These are phyloP conservation scores for Crataegus laevigata DNA, from an alignment of 306 rosid species.

Conservation along the genomic window DNA sequence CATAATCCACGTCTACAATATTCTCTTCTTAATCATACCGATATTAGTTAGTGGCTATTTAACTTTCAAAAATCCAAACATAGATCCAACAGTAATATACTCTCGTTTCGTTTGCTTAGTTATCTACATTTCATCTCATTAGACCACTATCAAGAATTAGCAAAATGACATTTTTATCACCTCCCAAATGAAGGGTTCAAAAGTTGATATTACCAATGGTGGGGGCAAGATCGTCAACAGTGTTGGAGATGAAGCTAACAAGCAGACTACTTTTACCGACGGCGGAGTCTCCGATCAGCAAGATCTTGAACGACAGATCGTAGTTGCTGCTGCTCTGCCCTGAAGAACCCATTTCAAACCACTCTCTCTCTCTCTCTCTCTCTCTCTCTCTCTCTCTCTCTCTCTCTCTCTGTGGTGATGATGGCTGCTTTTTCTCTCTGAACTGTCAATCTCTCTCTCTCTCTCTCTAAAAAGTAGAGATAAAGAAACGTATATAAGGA, in stretches of 20 bases:
- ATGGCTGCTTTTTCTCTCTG: conserved; percentile 14
- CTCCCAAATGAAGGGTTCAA: not conserved
- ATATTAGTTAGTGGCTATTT: no score
- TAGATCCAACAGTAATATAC: conserved; percentile 21
- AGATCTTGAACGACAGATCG: conserved; percentile 93
- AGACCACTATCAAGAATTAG: not conserved
- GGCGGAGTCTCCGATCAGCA: conserved; percentile 91
- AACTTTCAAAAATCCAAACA: not conserved
- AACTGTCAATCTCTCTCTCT: not conserved
- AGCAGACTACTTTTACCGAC: conserved; percentile 96
- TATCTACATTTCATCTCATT: not conserved
- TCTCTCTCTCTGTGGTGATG: conserved; percentile 12
- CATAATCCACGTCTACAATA: no score
- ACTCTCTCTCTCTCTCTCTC: not conserved
- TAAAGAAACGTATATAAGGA: no score
- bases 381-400: not conserved
- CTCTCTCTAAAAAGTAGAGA: conserved; percentile 10
- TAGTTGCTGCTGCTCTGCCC: conserved; percentile 59
- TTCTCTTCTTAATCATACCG: no score
- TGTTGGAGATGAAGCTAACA: conserved; percentile 71
- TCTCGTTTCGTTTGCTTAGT: no score
- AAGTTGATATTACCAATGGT: conserved; percentile 59
- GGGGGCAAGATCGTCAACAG: conserved; percentile 57
- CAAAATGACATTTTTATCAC: not conserved
- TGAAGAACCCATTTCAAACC: conserved; percentile 57